Conservation (phyloP, 202 grass and related monocot genomes). For the Zizania palustris region DNA sequence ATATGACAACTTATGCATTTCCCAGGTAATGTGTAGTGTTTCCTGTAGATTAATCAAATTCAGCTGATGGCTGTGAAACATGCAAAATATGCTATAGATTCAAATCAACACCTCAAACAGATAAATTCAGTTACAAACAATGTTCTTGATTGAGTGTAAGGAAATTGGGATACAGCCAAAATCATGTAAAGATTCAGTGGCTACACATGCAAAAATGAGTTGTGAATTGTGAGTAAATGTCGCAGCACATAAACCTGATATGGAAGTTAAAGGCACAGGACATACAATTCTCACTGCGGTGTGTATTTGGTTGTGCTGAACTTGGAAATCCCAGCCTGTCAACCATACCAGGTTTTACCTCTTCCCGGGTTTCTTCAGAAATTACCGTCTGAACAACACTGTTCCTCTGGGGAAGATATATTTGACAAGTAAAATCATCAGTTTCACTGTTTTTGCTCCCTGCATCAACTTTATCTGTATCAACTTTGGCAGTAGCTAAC, state of each 20-base stretch:
- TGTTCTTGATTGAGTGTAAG: slow-evolving; percentile 19
- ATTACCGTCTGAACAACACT: slow-evolving; percentile 51
- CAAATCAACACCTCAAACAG: slow-evolving; percentile 12
- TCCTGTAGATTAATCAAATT: slow-evolving; percentile 3
- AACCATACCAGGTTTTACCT: slow-evolving; percentile 41
- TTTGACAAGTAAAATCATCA: slow-evolving; percentile 57
- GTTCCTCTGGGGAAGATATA: slow-evolving; percentile 66
- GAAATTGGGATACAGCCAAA: slow-evolving; percentile 1
- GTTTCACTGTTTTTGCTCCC: slow-evolving; percentile 56
- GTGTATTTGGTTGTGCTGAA: slow-evolving; percentile 54
- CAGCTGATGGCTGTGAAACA: background rate
- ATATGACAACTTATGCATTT: background rate
- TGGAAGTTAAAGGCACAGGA: slow-evolving; percentile 25
- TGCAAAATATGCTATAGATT: slow-evolving; percentile 15
- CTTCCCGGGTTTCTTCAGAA: slow-evolving; percentile 63
- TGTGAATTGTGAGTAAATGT: slow-evolving; percentile 12
- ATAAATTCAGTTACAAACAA: slow-evolving; percentile 18
- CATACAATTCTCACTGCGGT: slow-evolving; percentile 81
- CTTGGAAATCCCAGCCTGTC: slow-evolving; percentile 47
- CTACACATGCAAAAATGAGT: background rate
- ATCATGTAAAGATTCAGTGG: background rate
- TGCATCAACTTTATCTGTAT: slow-evolving; percentile 54
- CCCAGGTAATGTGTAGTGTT: slow-evolving; percentile 8
- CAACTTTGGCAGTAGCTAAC: slow-evolving; percentile 49
- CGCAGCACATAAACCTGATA: slow-evolving; percentile 35